phyloP scores from a whole-genome alignment of 768 basidiomycete species.

The Rhizopogon vesiculosus region DNA sequence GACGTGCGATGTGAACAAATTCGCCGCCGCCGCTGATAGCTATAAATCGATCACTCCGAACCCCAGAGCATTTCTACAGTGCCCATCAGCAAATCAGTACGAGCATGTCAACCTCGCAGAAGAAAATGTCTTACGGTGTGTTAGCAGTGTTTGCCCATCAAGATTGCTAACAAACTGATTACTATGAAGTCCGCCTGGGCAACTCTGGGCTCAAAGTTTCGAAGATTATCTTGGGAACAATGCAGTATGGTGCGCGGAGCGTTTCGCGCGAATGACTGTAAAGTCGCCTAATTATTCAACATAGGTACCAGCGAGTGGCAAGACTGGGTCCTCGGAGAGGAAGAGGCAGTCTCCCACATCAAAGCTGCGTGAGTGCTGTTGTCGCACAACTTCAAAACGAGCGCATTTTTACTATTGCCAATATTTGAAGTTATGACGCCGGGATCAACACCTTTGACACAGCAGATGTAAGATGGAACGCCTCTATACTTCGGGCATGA shows the following conservation, averaged over 20 bases:
- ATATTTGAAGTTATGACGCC: conserved; percentile 40
- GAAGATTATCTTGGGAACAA: conserved; percentile 32
- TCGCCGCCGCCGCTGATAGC: background rate
- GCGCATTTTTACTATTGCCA: background rate
- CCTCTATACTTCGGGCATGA: conserved; percentile 28
- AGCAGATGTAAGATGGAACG: conserved; percentile 34
- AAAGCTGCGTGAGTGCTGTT: conserved; percentile 22
- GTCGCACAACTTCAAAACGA: background rate
- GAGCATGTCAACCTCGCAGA: conserved; percentile 1
- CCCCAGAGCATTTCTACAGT: background rate
- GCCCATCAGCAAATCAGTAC: background rate
- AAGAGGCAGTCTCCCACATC: conserved; percentile 33
- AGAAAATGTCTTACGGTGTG: conserved; percentile 3
- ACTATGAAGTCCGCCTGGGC: conserved; percentile 35
- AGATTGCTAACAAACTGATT: background rate
- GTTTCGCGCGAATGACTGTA: background rate
- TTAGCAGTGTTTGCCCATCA: background rate
- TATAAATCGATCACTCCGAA: background rate
- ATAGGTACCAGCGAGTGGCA: conserved; percentile 11
- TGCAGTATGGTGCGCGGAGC: conserved; percentile 23
- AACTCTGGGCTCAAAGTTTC: conserved; percentile 36
- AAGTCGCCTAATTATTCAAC: background rate
- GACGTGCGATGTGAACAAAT: background rate
- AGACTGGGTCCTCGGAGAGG: conserved; percentile 32
- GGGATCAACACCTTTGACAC: conserved; percentile 64